Conservation (phyloP, 1,139 yeast genomes). For the Lodderomyces orthopsilosis region DNA sequence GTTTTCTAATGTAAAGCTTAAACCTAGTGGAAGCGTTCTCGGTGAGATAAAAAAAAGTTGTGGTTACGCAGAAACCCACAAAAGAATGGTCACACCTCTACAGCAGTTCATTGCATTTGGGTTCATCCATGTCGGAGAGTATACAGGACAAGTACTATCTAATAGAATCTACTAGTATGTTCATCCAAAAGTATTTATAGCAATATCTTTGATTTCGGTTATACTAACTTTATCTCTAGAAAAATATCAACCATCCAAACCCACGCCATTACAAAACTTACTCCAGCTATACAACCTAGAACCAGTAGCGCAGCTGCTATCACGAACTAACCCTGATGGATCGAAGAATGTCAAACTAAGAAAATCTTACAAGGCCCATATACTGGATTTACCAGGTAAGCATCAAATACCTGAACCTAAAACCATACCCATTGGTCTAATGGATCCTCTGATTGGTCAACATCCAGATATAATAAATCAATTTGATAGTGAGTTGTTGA, state of each 20-base stretch:
- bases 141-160: conserved; percentile 19
- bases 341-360: conserved; percentile 87
- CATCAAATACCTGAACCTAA: conserved; percentile 62
- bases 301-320: conserved; percentile 71
- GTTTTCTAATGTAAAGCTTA: too few relatives aligned
- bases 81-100: too few relatives aligned
- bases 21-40: neutral
- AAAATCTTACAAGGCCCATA: conserved; percentile 91
- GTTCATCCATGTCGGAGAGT: conserved; percentile 3
- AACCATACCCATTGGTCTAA: conserved; percentile 53
- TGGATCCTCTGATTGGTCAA: conserved; percentile 24
- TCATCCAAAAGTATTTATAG: neutral
- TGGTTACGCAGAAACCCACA: too few relatives aligned
- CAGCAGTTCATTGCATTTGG: too few relatives aligned
- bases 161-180: conserved; percentile 24
- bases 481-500: conserved; percentile 49
- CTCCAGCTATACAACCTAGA: conserved; percentile 66
- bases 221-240: conserved; percentile 19
- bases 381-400: conserved; percentile 81
- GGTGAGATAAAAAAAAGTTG: neutral
- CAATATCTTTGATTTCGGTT: too few relatives aligned
- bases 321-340: conserved; percentile 85
- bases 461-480: conserved; percentile 46
- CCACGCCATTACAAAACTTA: conserved; percentile 72
- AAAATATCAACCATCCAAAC: conserved; percentile 47